A percentile compares a stretch with the other conserved stretches of the same genome.
Evolutionary conservation across 805 yeast genomes (phyloP).

Genomic region (Candida germanica): DNA sequence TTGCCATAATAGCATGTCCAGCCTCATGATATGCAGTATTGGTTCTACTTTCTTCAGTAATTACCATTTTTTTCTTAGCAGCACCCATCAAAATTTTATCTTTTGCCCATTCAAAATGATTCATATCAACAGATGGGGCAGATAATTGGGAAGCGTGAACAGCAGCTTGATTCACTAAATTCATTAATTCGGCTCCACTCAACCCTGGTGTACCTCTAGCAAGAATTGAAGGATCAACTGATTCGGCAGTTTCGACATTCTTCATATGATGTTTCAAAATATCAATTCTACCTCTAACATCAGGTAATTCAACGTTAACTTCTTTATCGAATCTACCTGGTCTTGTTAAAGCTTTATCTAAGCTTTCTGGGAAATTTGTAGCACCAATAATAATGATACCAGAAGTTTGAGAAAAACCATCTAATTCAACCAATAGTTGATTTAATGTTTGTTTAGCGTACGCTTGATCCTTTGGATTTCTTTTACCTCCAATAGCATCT

Average conservation of each 20-base stretch:
- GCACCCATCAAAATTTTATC: conserved; percentile 98
- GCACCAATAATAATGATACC: conserved; percentile 98
- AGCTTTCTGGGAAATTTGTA: conserved; percentile 94
- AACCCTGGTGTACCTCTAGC: conserved; percentile 98
- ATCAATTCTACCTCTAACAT: conserved; percentile 94
- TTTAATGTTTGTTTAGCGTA: conserved; percentile 96
- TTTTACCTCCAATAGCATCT: conserved; percentile 97
- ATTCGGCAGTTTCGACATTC: conserved; percentile 79
- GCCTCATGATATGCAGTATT: conserved; percentile 99
- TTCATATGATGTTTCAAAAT: conserved; percentile 88
- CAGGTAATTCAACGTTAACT: conserved; percentile 94
- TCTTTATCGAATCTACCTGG: conserved; percentile 98
- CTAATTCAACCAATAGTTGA: conserved; percentile 92
- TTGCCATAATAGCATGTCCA: conserved; percentile 98
- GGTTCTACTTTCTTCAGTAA: conserved; percentile 89
- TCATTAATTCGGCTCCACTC: conserved; percentile 97
- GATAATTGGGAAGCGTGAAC: conserved; percentile 91
- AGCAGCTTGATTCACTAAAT: conserved; percentile 96
- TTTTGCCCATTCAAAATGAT: conserved; percentile 97
- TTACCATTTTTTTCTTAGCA: conserved; percentile 94
- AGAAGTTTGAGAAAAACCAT: conserved; percentile 87
- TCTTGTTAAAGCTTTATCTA: conserved; percentile 95
- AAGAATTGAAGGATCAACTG: conserved; percentile 82
- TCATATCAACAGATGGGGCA: conserved; percentile 86
- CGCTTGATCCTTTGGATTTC: conserved; percentile 97